Conservation (phyloP, 2,329 filamentous ascomycete species). For the Tolypocladium paradoxum region DNA sequence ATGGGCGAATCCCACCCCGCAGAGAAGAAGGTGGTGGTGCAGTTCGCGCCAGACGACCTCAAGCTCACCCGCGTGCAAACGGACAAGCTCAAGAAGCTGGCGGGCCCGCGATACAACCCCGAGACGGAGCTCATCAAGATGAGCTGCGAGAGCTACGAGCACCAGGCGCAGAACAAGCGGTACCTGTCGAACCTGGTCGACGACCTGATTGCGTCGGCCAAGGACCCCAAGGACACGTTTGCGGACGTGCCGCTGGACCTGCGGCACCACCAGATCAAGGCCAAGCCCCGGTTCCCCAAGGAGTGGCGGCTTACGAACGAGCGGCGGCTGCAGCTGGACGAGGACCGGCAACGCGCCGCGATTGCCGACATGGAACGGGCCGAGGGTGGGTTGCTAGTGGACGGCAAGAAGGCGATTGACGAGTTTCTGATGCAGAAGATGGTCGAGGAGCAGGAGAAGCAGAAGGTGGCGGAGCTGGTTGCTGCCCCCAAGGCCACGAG, state of each 20-base stretch:
- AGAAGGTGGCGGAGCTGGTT: constrained; percentile 21
- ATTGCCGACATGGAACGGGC: constrained; percentile 43
- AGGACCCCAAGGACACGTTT: constrained; percentile 70
- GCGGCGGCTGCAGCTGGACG: constrained; percentile 55
- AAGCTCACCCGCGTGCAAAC: constrained; percentile 56
- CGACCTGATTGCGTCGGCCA: constrained; percentile 63
- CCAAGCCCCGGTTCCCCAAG: constrained; percentile 61
- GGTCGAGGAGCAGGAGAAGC: constrained; percentile 22
- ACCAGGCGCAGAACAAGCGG: constrained; percentile 94
- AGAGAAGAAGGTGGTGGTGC: constrained; percentile 85
- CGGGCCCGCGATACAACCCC: constrained; percentile 79
- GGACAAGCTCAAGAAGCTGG: constrained; percentile 78
- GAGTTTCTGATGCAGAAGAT: constrained; percentile 19
- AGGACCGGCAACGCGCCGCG: constrained; percentile 39
- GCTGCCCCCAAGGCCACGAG: constrained; percentile 9
- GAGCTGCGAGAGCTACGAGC: constrained; percentile 79
- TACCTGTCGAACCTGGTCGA: constrained; percentile 73
- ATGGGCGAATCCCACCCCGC: constrained; percentile 90
- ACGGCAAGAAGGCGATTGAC: constrained; percentile 42
- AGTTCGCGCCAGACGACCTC: constrained; percentile 70
- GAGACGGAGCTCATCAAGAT: constrained; percentile 73
- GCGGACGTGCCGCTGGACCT: constrained; percentile 83
- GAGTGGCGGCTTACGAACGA: constrained; percentile 72
- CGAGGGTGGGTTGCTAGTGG: constrained; percentile 45
- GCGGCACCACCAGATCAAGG: constrained; percentile 67